Percentiles rank a stretch among this genome's conserved stretches.
Evolutionary conservation across 2,329 filamentous ascomycete genomes (phyloP).

Genomic region (Cordyceps militaris): DNA sequence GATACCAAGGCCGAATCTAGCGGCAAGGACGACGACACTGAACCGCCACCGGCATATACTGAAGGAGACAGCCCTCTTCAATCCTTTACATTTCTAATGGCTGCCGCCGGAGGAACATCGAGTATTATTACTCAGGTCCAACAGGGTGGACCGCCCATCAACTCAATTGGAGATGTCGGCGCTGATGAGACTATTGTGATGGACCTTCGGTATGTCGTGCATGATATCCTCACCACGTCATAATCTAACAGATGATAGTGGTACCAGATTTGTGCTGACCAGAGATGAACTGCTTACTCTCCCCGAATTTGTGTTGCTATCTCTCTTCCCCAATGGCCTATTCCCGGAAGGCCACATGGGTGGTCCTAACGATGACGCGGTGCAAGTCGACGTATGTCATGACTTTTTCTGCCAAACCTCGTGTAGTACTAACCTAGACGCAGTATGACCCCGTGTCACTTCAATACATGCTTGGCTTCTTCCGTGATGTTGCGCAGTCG

Average conservation of each 20-base stretch:
- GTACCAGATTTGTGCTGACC: conserved; percentile 87
- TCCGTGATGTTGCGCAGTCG: conserved; percentile 91
- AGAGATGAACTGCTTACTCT: conserved; percentile 91
- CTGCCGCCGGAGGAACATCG: conserved; percentile 89
- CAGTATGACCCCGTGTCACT: conserved; percentile 95
- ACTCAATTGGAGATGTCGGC: conserved; percentile 79
- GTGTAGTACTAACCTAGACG: conserved; percentile 16
- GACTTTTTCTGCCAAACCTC: not conserved
- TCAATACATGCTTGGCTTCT: conserved; percentile 99
- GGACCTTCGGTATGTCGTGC: conserved; percentile 69
- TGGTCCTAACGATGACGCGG: conserved; percentile 86
- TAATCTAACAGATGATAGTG: conserved; percentile 47
- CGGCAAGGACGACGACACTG: conserved; percentile 73
- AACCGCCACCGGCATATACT: conserved; percentile 92
- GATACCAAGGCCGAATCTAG: conserved; percentile 72
- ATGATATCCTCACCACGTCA: too few species aligned
- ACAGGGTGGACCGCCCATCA: conserved; percentile 83
- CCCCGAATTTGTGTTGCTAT: conserved; percentile 93
- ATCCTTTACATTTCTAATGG: conserved; percentile 95
- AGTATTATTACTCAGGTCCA: conserved; percentile 99
- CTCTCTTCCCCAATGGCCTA: conserved; percentile 96
- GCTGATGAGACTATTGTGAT: conserved; percentile 92
- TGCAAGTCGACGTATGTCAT: conserved; percentile 89
- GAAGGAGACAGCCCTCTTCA: conserved; percentile 89
- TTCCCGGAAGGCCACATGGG: conserved; percentile 96